Base-by-base conservation (phyloP, 176 grass and related monocot genomes). In the Paspalum vaginatum region DNA sequence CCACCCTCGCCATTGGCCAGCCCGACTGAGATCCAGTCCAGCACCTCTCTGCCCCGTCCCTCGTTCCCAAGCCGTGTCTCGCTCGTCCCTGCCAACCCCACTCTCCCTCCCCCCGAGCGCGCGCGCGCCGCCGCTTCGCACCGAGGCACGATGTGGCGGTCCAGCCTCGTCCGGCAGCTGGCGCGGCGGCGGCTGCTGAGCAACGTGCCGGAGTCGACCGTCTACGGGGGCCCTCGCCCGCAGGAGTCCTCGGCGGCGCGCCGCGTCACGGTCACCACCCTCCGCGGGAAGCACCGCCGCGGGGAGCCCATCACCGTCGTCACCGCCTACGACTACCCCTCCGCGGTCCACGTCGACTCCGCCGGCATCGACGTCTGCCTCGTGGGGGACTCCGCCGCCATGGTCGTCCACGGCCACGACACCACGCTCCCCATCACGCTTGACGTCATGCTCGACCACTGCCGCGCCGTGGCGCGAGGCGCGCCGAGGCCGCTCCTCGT, bases 331-430 rank as follows among this genome's bases (percentile, higher is more conserved):
- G 94, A 97, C 82, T 97, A 97, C 83, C 94, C 94, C 50, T 97
- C 94, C 20, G 91, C 94, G n/a, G 91, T 91, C 25, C 94, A 97
- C 84, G 85, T 97, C 15, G 94, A 97, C 89, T 87, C 82, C n/a
- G 91, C 94, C 17, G 91, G 91, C 16, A 80, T 97, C 82, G 94
- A 97, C 77, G 68, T 97, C n/a, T 91, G 89, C 71, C 91, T 97
- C 38, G 91, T 97, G 41, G 94, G 94, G 21, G 94, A 97, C 75
- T 97, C 94, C 27, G 91, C 94, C 43, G 94, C 94, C 82, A 97
- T 97, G 94, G 94, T 97, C 79, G 89, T 94, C 73, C 94, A 97
- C 77, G 94, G 94, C 67, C 89, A 97, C 79, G 94, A 97, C 83
- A 97, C 85, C 54, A 97, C 94, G 44, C 89, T 94, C 26, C 91